These are phyloP conservation scores for Vitis hybrid DNA, from an alignment of 177 flowering plant species.

Conservation along the genomic window DNA sequence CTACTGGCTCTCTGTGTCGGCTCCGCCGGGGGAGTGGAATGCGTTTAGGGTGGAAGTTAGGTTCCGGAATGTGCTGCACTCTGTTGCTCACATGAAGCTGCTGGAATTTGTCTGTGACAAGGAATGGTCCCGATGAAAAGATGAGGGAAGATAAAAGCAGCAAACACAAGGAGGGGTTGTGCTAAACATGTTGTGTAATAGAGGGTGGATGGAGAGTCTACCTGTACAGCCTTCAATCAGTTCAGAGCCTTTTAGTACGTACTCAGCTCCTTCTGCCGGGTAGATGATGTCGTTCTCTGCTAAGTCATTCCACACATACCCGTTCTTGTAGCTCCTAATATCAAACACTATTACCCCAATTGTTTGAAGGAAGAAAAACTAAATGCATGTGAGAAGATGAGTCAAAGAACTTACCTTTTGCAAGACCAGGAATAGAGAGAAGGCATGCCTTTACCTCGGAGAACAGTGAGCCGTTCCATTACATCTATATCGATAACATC, in stretches of 20 bases:
- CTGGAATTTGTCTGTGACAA: constrained; percentile 44
- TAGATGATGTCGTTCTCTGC: constrained; percentile 64
- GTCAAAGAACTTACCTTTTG: constrained; percentile 54
- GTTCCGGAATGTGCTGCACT: constrained; percentile 23
- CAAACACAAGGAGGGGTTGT: neutral
- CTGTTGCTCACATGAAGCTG: constrained; percentile 36
- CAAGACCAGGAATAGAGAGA: constrained; percentile 92
- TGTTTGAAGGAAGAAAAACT: neutral
- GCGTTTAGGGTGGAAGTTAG: constrained; percentile 24
- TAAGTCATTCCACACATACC: constrained; percentile 92
- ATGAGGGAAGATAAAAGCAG: neutral
- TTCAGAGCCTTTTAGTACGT: constrained; percentile 87
- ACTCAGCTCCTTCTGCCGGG: constrained; percentile 74
- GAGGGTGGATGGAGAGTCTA: constrained; percentile 11
- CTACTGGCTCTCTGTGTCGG: constrained; percentile 11
- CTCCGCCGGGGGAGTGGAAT: constrained; percentile 10
- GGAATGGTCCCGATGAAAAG: neutral
- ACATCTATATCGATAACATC: constrained; percentile 48
- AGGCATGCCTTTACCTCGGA: constrained; percentile 90
- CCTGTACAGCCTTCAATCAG: constrained; percentile 57
- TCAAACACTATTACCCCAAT: neutral
- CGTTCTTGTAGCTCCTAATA: constrained; percentile 82
- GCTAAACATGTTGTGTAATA: neutral
- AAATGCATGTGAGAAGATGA: neutral
- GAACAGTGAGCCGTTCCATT: constrained; percentile 55